A percentile compares a stretch with the other conserved stretches of the same genome.
phyloP scores from a whole-genome alignment of 2,329 filamentous ascomycete species.

The Clarireedia homoeocarpa region DNA sequence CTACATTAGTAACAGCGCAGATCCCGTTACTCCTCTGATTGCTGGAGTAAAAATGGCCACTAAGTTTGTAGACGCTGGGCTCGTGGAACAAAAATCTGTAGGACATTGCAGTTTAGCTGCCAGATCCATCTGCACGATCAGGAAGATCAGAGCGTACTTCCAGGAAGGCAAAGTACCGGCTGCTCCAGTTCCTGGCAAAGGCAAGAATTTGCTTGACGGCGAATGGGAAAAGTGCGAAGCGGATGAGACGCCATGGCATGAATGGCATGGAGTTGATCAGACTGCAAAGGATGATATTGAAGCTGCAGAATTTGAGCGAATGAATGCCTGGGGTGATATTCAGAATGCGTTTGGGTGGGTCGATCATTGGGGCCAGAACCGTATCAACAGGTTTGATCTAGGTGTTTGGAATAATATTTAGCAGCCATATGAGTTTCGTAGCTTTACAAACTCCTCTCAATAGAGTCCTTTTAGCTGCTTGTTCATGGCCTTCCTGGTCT shows the following conservation, averaged over 20 bases:
- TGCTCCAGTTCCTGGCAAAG: conserved; percentile 12
- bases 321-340: conserved; percentile 5
- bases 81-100: conserved; percentile 24
- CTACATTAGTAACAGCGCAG: conserved; percentile 33
- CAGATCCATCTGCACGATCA: conserved; percentile 21
- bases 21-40: conserved; percentile 32
- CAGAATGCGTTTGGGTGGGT: not conserved
- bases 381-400: not conserved
- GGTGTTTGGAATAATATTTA: not conserved
- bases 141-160: conserved; percentile 22
- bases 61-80: conserved; percentile 23
- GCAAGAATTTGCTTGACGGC: conserved; percentile 13
- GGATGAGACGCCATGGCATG: conserved; percentile 21
- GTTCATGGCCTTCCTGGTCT: too few species aligned
- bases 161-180: conserved; percentile 21
- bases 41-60: conserved; percentile 26
- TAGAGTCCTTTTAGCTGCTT: too few species aligned
- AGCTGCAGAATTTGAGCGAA: not conserved
- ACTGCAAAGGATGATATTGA: not conserved
- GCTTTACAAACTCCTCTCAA: too few species aligned
- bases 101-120: conserved; percentile 23
- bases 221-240: conserved; percentile 24
- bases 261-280: not conserved
- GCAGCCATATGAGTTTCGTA: too few species aligned
- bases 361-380: not conserved